Evolutionary conservation across 2,329 filamentous ascomycete species (phyloP).

Genomic region (Sclerotinia trifoliorum): DNA sequence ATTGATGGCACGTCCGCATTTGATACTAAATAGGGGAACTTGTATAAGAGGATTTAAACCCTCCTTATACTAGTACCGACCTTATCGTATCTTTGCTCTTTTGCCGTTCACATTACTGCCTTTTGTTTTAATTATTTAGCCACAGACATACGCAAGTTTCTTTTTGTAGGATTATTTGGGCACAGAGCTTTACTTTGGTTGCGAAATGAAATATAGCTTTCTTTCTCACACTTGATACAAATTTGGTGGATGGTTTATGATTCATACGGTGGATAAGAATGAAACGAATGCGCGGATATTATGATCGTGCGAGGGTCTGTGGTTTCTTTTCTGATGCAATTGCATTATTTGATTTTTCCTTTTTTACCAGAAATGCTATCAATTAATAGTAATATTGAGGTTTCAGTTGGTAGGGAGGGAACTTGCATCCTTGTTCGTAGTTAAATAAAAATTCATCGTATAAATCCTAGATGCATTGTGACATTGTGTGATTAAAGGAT

Average conservation of each 20-base stretch:
- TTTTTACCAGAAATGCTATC: neutral
- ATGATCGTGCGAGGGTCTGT: neutral
- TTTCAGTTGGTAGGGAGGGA: neutral
- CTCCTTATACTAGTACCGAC: constrained; percentile 4
- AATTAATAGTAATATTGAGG: neutral
- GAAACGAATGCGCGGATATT: neutral
- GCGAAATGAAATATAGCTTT: neutral
- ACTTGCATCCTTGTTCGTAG: constrained; percentile 17
- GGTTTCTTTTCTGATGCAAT: neutral
- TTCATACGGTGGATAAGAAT: neutral
- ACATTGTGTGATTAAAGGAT: neutral
- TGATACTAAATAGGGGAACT: constrained; percentile 7
- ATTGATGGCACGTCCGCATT: constrained; percentile 12
- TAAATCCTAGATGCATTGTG: neutral
- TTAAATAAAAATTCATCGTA: constrained; percentile 8
- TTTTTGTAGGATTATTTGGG: constrained; percentile 20
- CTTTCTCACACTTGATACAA: neutral
- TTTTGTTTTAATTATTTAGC: constrained; percentile 8
- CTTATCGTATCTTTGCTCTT: constrained; percentile 14
- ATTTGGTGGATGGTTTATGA: constrained; percentile 5
- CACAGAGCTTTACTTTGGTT: constrained; percentile 8
- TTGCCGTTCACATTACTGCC: neutral
- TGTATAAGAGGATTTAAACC: constrained; percentile 5
- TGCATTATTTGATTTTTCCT: neutral
- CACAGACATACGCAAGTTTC: constrained; percentile 7